Evolutionary conservation across 441 rosid genomes (phyloP).

Genomic region (Sinapis alba): DNA sequence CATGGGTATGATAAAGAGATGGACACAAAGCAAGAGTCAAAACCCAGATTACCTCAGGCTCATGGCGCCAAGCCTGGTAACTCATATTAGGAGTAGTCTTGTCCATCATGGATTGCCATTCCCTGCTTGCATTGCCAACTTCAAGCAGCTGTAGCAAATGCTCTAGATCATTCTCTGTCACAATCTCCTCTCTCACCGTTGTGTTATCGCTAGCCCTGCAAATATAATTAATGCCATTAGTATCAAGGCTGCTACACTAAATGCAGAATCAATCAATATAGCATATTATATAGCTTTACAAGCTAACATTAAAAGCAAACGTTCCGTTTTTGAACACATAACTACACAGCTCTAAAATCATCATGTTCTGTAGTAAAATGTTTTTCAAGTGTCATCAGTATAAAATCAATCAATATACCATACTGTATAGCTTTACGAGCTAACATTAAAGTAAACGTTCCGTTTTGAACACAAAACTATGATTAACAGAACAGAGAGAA

Average conservation of each 20-base stretch:
- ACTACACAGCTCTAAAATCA: not conserved
- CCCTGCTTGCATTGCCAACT: constrained; percentile 63
- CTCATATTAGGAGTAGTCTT: constrained; percentile 76
- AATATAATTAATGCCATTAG: not conserved
- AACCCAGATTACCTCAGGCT: constrained; percentile 66
- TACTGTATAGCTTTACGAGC: not conserved
- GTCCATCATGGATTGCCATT: constrained; percentile 92
- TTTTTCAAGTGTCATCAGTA: not conserved
- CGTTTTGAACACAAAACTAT: not conserved
- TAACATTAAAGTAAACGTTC: not conserved
- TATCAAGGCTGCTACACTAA: not conserved
- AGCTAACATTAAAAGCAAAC: not conserved
- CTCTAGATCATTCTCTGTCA: constrained; percentile 82
- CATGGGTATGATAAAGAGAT: not conserved
- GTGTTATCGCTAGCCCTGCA: constrained; percentile 39
- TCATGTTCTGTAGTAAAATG: not conserved
- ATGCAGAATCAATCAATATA: not conserved
- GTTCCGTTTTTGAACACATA: constrained; percentile 3
- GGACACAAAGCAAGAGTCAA: not conserved
- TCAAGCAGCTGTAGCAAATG: constrained; percentile 79
- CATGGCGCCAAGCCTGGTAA: constrained; percentile 92
- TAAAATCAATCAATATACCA: not conserved
- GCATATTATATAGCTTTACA: not conserved
- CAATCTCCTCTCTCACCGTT: constrained; percentile 48
- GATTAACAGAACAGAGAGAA: not conserved